Evolutionary conservation across 305 asterid genomes (phyloP).

Genomic region (Solanum hybrid): DNA sequence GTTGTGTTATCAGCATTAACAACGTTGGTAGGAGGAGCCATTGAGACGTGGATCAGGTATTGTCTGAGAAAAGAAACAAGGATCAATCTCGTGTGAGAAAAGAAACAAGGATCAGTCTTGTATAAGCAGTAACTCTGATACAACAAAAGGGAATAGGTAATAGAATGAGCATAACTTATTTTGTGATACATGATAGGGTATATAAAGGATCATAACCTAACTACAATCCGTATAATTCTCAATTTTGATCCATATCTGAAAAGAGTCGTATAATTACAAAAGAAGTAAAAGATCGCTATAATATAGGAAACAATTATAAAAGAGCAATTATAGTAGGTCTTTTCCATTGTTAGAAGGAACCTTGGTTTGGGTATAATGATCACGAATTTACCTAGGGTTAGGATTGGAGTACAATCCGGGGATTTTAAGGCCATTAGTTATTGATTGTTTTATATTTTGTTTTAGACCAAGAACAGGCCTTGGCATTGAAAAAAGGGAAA

Average conservation of each 20-base stretch:
- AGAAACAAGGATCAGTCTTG: not conserved
- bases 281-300: not conserved
- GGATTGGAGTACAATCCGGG: not conserved
- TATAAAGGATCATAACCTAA: not conserved
- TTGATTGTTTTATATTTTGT: not conserved
- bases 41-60: not conserved
- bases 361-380: not conserved
- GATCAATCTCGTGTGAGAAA: not conserved
- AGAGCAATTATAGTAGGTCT: not conserved
- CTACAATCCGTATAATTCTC: not conserved
- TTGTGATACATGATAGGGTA: not conserved
- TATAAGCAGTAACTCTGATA: not conserved
- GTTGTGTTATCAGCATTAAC: not conserved
- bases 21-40: not conserved
- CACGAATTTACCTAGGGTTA: not conserved
- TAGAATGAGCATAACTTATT: not conserved
- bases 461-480: not conserved
- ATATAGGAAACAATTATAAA: not conserved
- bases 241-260: not conserved
- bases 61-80: not conserved
- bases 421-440: not conserved
- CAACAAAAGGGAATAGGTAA: not conserved
- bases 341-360: not conserved
- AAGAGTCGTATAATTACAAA: not conserved
- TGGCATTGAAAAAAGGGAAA: not conserved